Conservation (phyloP, 352 stramenopile species). For the Globisporangium barbulae region DNA sequence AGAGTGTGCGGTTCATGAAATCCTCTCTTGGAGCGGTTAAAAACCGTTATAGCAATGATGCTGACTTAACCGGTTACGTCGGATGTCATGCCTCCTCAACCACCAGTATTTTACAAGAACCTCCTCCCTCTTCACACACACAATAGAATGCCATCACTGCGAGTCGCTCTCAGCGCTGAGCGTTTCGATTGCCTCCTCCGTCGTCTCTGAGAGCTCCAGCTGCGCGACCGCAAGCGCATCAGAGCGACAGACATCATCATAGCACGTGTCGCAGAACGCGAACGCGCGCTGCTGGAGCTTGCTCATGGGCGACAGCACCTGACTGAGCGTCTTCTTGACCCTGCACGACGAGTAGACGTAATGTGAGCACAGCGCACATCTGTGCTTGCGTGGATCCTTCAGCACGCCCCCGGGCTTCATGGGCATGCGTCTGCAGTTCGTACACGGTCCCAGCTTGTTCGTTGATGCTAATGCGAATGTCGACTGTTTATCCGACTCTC, state of each 20-base stretch:
- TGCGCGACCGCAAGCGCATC: not conserved
- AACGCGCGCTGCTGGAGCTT: not conserved
- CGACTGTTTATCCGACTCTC: not conserved
- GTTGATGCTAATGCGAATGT: not conserved
- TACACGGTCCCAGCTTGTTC: not conserved
- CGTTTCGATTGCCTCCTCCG: not conserved
- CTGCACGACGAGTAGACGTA: conserved; percentile 6
- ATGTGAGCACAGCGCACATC: not conserved
- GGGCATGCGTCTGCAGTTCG: not conserved
- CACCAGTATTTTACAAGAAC: too few relatives aligned
- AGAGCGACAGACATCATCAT: not conserved
- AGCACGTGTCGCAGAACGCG: not conserved
- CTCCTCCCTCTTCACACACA: too few relatives aligned
- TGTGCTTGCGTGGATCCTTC: not conserved
- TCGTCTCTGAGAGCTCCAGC: not conserved
- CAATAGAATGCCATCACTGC: not conserved
- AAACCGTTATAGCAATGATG: too few relatives aligned
- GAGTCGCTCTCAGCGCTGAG: not conserved
- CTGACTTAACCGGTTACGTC: too few relatives aligned
- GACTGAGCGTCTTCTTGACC: conserved; percentile 7
- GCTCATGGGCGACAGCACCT: not conserved
- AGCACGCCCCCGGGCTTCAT: not conserved
- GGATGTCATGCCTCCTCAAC: too few relatives aligned
- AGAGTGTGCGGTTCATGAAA: too few relatives aligned
- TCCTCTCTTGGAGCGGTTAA: too few relatives aligned